Evolutionary conservation across 305 asterid genomes (phyloP), one percentile per base, ranked within the genome.

Genomic region (Fraxinus platypoda): DNA sequence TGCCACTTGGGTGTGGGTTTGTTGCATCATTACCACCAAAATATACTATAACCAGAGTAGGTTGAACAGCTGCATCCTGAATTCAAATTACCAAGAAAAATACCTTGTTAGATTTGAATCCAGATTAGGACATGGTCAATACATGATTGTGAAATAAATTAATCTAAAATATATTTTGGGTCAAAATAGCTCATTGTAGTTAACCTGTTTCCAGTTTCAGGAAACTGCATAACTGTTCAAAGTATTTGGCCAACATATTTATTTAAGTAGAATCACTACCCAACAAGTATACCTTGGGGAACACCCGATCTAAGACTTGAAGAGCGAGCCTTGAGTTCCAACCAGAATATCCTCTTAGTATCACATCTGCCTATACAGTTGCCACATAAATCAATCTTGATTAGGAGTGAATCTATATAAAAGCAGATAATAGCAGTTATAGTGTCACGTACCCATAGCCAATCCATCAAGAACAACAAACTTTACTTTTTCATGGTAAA

Each of bases 301-400:
- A 93, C 82, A 95, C 91, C 81, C 85, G 34, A 17, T 95, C 91
- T 86, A 93, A 82, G 80, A 93, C 87, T 81, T 89, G 77, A 46
- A 95, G 92, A 25, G 94, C 98, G 83, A 90, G 89, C 84, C 94
- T 87, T 12, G 98, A 89, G 84, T 95, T 95, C 98, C 98, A 95
- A 75, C 98, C 98, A 43, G 90, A 87, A 89, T 95, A 95, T 84
- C 98, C 98, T 80, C 98, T 88, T 34, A 92, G 86, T 26, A 93
- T 15, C 34, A 95, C 86, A 76, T 95, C 98, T 46, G 98, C 97
- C 98, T 95, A 85, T 81, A 80, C 17, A 71, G 57, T 57, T 43
- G 23, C 13, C 41, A 12, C 31, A 57, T 5, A 46, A 57, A 41
- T 8, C 76, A 81, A 34, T 17, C 57, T 17, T 75, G 59, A 8